These are phyloP conservation scores for Dryas octopetala DNA, from an alignment of 306 rosid genomes.

Conservation along the genomic window DNA sequence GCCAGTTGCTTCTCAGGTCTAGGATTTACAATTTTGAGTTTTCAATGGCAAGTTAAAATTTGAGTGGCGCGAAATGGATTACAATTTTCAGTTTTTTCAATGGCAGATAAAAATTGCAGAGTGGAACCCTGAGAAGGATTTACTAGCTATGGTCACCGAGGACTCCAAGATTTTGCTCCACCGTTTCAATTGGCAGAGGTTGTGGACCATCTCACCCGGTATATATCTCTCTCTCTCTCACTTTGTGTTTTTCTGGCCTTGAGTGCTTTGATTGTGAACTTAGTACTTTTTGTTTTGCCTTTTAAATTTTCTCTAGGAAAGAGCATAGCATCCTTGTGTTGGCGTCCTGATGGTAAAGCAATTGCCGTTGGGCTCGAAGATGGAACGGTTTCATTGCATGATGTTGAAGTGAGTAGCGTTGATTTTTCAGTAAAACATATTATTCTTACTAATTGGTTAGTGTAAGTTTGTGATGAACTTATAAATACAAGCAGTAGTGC, in stretches of 20 bases:
- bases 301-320: conserved; percentile 42
- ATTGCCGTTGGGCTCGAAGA: conserved; percentile 88
- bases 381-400: conserved; percentile 83
- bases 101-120: conserved; percentile 76
- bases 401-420: conserved; percentile 70
- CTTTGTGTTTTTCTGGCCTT: conserved; percentile 4
- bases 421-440: neutral
- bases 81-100: neutral
- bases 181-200: conserved; percentile 97
- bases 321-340: conserved; percentile 70
- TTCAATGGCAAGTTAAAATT: conserved; percentile 49
- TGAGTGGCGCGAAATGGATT: too few relatives aligned
- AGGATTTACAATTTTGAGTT: neutral
- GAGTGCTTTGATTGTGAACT: conserved; percentile 16
- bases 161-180: conserved; percentile 91
- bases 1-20: conserved; percentile 81
- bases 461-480: neutral
- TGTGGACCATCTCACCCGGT: conserved; percentile 95
- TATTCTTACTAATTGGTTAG: neutral
- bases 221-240: conserved; percentile 10
- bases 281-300: neutral
- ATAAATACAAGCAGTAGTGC: too few relatives aligned
- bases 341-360: conserved; percentile 97
- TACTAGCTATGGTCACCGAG: conserved; percentile 92
- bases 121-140: conserved; percentile 98